Percentiles rank a stretch among this genome's conserved stretches.
phyloP scores from a whole-genome alignment of 768 basidiomycete genomes.

The Mycena vitilis region DNA sequence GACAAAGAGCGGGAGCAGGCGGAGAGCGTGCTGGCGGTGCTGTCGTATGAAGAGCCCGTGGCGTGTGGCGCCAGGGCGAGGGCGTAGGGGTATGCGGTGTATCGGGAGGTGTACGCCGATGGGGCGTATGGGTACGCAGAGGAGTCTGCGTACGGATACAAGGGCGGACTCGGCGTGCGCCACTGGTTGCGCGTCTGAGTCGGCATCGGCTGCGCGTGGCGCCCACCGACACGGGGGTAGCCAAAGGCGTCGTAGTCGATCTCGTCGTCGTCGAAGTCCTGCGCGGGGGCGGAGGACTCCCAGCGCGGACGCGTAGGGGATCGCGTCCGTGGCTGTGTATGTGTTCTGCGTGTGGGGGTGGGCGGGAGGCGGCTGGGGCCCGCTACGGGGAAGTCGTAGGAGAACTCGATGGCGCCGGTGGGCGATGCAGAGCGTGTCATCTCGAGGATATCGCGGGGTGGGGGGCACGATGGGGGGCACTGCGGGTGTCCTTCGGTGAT shows the following conservation, averaged over 20 bases:
- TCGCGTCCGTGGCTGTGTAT: not conserved
- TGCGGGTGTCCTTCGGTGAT: too few species aligned
- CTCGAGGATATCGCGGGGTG: too few species aligned
- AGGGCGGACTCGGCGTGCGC: constrained; percentile 23
- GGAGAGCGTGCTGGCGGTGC: not conserved
- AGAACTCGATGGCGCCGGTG: constrained; percentile 30
- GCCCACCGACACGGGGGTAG: constrained; percentile 16
- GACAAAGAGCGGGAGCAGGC: not conserved
- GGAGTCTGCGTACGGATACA: too few species aligned
- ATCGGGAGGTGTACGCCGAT: not conserved
- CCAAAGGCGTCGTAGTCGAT: constrained; percentile 19
- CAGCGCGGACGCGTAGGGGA: constrained; percentile 14
- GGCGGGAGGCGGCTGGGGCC: not conserved
- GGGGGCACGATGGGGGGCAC: too few species aligned
- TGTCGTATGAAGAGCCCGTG: constrained; percentile 9
- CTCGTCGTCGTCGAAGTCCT: constrained; percentile 14
- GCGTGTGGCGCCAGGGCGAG: not conserved
- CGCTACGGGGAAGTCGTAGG: constrained; percentile 37
- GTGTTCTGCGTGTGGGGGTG: not conserved
- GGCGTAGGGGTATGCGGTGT: not conserved
- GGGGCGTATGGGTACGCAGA: too few species aligned
- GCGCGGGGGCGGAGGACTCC: constrained; percentile 8
- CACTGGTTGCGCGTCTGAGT: constrained; percentile 33
- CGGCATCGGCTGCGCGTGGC: not conserved
- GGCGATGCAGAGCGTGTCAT: constrained; percentile 29